phyloP scores from a whole-genome alignment of 1,139 yeast genomes.

The Yamadazyma dendronema region DNA sequence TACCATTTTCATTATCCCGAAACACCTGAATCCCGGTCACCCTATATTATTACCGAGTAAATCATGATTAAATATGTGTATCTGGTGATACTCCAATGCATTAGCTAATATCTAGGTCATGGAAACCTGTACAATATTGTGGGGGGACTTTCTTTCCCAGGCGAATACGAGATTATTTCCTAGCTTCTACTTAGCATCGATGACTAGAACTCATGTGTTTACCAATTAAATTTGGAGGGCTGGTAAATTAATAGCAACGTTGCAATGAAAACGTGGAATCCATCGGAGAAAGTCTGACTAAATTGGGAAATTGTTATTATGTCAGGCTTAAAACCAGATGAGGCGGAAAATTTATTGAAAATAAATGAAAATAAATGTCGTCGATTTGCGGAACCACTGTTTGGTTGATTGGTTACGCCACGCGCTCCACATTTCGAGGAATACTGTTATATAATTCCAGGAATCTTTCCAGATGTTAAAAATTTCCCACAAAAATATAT shows the following conservation, averaged over 20 bases:
- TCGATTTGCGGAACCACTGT: neutral
- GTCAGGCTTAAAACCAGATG: neutral
- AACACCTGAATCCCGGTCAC: neutral
- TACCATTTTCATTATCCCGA: neutral
- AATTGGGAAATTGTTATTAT: neutral
- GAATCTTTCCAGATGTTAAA: constrained; percentile 6
- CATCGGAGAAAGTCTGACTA: neutral
- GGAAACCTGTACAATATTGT: too few relatives aligned
- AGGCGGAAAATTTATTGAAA: neutral
- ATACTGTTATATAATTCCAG: constrained; percentile 3
- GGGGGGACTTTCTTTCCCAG: too few relatives aligned
- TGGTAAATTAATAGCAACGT: constrained; percentile 2
- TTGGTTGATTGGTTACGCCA: neutral
- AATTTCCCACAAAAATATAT: constrained; percentile 1
- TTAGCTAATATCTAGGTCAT: too few relatives aligned
- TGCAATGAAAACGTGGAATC: neutral
- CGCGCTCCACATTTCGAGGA: neutral
- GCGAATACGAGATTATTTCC: too few relatives aligned
- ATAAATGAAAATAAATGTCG: constrained; percentile 5
- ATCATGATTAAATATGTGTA: too few relatives aligned
- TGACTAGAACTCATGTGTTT: too few relatives aligned
- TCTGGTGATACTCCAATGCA: too few relatives aligned
- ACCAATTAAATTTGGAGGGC: too few relatives aligned
- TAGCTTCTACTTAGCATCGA: too few relatives aligned
- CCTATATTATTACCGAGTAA: neutral